Evolutionary conservation across 1,284 basidiomycete species (phyloP).

Genomic region (Sanguinoderma infundibulare): DNA sequence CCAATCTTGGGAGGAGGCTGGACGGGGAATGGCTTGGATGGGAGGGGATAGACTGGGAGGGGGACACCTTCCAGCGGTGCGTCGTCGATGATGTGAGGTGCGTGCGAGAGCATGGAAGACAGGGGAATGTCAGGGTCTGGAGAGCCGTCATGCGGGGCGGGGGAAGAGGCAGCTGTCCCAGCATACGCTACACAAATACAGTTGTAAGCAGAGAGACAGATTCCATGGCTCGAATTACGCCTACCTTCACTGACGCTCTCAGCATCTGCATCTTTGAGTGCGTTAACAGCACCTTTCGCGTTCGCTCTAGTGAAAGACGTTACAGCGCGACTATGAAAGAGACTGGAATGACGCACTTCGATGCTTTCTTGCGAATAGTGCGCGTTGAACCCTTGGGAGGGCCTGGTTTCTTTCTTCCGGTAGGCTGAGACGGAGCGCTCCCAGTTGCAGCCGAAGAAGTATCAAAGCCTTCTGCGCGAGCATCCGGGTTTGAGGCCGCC

Average conservation of each 20-base stretch:
- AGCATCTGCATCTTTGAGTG: conserved; percentile 37
- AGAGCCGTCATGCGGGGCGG: conserved; percentile 20
- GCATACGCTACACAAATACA: conserved; percentile 13
- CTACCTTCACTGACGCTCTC: conserved; percentile 48
- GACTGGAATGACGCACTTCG: conserved; percentile 40
- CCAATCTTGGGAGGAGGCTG: conserved; percentile 74
- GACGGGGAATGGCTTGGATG: conserved; percentile 78
- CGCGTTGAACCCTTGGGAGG: conserved; percentile 40
- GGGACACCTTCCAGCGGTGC: conserved; percentile 59
- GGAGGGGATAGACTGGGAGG: conserved; percentile 74
- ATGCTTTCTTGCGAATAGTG: conserved; percentile 40
- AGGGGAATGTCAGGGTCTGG: conserved; percentile 32
- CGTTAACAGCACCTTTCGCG: conserved; percentile 27
- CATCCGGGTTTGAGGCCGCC: conserved; percentile 14
- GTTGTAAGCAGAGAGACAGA: neutral
- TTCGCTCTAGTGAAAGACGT: conserved; percentile 12
- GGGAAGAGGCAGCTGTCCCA: conserved; percentile 23
- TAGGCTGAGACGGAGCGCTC: conserved; percentile 27
- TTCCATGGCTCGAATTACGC: no score
- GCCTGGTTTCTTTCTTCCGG: conserved; percentile 44
- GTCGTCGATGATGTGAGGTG: conserved; percentile 41
- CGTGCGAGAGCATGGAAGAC: conserved; percentile 25
- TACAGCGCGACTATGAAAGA: neutral
- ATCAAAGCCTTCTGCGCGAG: conserved; percentile 30
- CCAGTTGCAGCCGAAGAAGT: conserved; percentile 24